phyloP scores from a whole-genome alignment of 768 basidiomycete genomes.

The Cantharellus anzutake region DNA sequence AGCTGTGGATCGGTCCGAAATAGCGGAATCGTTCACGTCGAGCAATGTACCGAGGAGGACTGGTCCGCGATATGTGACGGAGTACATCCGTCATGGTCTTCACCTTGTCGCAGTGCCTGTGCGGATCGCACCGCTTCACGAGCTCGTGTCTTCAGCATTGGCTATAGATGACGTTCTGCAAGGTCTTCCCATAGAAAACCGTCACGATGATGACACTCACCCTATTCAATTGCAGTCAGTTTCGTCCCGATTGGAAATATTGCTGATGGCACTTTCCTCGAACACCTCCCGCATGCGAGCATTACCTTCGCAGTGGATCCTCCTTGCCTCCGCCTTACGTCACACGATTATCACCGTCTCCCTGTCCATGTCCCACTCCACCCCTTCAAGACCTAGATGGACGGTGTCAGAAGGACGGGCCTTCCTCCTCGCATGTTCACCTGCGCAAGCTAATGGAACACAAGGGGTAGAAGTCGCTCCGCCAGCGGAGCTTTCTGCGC shows the following conservation, averaged over 20 bases:
- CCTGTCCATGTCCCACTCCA: background rate
- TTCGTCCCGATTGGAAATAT: conserved; percentile 6
- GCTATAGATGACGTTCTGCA: background rate
- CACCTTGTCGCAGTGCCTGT: conserved; percentile 2
- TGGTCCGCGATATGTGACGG: conserved; percentile 1
- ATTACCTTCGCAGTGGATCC: background rate
- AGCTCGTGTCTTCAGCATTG: background rate
- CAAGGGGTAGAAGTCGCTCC: too few species aligned
- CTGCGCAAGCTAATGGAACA: background rate
- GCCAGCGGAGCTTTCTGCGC: conserved; percentile 1
- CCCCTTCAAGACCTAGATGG: conserved; percentile 2
- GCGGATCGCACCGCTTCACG: background rate
- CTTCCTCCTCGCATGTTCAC: conserved; percentile 5
- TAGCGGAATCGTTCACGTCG: background rate
- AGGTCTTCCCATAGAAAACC: too few species aligned
- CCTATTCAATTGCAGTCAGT: conserved; percentile 7
- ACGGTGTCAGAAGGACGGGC: conserved; percentile 6
- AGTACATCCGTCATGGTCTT: conserved; percentile 3
- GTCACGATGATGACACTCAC: too few species aligned
- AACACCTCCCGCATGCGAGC: conserved; percentile 3
- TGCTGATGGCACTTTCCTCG: conserved; percentile 5
- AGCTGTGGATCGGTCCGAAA: too few species aligned
- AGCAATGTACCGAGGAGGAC: background rate
- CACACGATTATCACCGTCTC: conserved; percentile 5
- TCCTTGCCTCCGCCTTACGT: conserved; percentile 5